Base-by-base conservation (phyloP, 352 stramenopile genomes). In the Phytophthora citricola region DNA sequence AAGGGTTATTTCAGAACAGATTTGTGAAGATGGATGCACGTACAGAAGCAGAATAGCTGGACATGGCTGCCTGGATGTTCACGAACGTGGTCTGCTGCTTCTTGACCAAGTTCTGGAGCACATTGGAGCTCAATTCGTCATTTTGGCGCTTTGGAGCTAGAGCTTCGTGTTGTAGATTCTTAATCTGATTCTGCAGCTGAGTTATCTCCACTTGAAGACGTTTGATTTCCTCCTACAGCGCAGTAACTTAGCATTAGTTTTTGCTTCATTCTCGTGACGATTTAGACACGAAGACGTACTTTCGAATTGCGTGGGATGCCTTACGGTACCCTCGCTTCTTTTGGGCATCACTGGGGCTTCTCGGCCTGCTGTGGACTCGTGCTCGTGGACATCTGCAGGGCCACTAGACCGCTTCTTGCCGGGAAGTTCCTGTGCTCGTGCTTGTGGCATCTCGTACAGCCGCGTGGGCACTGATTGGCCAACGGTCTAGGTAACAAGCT, bases 241-340 rank as follows among this genome's bases (percentile, higher is more conserved):
- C 32, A 39, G 10, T 20, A 50, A 34, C 38, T 2, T n/a, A 36
- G 46, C 26, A 26, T 26, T 26, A 26, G 24, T 26, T 26, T 26
- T 26, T 4, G 4, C 24, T 26, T 26, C 4, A 26, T 26, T 26
- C 24, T 26, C 31, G 31, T 43, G 22, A 58, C 27, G 46, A 0
- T 53, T 24, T 40, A 29, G 9, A 29, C 41, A 17, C 8, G 38
- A 20, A 43, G 26, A 63, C 50, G 20, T 43, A 75, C 67, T 62
- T 76, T 9, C 68, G 68, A 12, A 72, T 31, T 17, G 68, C 61
- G 24, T 76, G 68, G 6, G 57, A 62, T 5, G 48, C 63, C 46
- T 76, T 76, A 5, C 68, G 68, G n/a, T 69, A 50, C 10, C 38
- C 32, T 9, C 63, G 55, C 34, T 61, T 64, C 60, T 54, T 66